phyloP scores from a whole-genome alignment of 2,329 filamentous ascomycete genomes.

The Lachnum nothofagi region DNA sequence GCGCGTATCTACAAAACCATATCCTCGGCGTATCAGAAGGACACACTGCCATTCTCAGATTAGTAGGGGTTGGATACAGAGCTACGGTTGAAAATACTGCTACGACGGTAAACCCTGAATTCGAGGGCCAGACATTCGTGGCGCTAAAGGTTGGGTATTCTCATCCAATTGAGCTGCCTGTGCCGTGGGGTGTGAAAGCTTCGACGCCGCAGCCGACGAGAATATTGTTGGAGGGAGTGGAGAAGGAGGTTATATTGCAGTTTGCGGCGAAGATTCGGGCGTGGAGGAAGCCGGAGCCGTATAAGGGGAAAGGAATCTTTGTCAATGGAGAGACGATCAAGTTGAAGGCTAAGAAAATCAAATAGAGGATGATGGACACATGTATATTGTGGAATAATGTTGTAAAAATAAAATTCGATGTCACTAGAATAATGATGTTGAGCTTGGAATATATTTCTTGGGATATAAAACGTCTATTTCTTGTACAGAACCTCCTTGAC shows the following conservation, averaged over 20 bases:
- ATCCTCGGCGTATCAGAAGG: conserved; percentile 94
- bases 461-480: conserved; percentile 30
- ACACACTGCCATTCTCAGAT: conserved; percentile 83
- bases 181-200: conserved; percentile 78
- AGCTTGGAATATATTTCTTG: not conserved
- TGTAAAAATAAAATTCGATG: conserved; percentile 17
- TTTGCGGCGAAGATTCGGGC: conserved; percentile 83
- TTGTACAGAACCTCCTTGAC: conserved; percentile 71
- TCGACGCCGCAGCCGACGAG: conserved; percentile 86
- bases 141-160: conserved; percentile 94
- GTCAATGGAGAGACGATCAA: conserved; percentile 97
- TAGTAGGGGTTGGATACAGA: conserved; percentile 94
- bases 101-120: conserved; percentile 60
- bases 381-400: conserved; percentile 26
- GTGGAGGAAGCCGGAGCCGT: conserved; percentile 92
- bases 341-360: conserved; percentile 96
- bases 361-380: conserved; percentile 47
- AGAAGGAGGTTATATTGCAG: conserved; percentile 81
- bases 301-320: conserved; percentile 99
- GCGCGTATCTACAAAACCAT: conserved; percentile 84
- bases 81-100: conserved; percentile 77
- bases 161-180: conserved; percentile 84
- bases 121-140: conserved; percentile 79
- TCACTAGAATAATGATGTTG: not conserved
- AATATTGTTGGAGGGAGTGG: conserved; percentile 79